Evolutionary conservation across 106 monocot species (phyloP).

Genomic region (Allium cepa): DNA sequence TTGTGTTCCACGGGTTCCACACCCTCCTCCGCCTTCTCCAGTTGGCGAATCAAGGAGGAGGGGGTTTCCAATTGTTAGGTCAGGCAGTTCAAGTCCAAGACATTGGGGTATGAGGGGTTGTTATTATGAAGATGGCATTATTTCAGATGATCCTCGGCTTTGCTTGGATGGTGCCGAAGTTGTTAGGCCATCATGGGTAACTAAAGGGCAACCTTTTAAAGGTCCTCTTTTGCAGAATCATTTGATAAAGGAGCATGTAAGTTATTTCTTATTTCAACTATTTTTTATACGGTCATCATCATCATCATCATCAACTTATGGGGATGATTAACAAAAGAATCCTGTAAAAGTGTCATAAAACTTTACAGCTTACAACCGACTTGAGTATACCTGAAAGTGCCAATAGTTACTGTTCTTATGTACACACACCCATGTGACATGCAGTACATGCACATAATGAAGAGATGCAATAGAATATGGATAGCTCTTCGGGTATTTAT

Average conservation of each 20-base stretch:
- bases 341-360: no score
- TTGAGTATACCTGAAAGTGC: no score
- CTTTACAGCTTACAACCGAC: no score
- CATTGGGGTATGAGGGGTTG: constrained; percentile 76
- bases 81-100: constrained; percentile 98
- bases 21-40: constrained; percentile 72
- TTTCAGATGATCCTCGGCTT: constrained; percentile 26
- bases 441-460: no score
- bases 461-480: no score
- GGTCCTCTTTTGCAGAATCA: constrained; percentile 70
- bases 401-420: no score
- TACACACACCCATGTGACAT: no score
- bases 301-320: no score
- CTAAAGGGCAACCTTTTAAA: constrained; percentile 57
- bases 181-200: constrained; percentile 82
- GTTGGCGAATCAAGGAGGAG: constrained; percentile 81
- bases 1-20: constrained; percentile 77
- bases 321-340: no score
- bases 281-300: no score
- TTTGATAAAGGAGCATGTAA: constrained; percentile 87
- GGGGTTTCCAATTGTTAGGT: constrained; percentile 85
- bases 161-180: constrained; percentile 84
- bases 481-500: no score
- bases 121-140: constrained; percentile 48
- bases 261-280: no score